phyloP scores from a whole-genome alignment of 495 filamentous ascomycete genomes.

The Darksidea phi region DNA sequence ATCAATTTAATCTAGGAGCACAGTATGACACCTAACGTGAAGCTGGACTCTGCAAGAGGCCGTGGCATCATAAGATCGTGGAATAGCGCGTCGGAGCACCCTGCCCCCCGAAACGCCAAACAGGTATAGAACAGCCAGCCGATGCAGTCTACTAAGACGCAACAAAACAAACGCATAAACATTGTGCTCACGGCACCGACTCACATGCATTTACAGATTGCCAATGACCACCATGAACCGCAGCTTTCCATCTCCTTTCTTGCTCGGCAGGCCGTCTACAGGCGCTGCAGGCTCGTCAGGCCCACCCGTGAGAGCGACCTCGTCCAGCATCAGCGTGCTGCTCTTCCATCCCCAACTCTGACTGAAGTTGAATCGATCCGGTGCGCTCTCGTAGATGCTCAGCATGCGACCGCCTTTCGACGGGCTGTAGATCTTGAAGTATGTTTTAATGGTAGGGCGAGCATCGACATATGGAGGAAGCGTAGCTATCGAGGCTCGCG shows the following conservation, averaged over 20 bases:
- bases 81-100: too few relatives aligned
- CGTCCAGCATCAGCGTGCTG: conserved; percentile 57
- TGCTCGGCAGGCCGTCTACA: conserved; percentile 35
- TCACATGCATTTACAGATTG: conserved; percentile 38
- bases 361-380: conserved; percentile 62
- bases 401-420: conserved; percentile 57
- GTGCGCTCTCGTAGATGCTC: conserved; percentile 58
- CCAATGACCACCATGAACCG: conserved; percentile 60
- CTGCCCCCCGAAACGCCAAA: too few relatives aligned
- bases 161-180: too few relatives aligned
- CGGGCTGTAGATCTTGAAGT: conserved; percentile 64
- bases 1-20: too few relatives aligned
- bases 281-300: conserved; percentile 18
- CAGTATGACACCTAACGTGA: too few relatives aligned
- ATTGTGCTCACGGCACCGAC: too few relatives aligned
- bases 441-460: conserved; percentile 59
- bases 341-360: conserved; percentile 67
- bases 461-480: conserved; percentile 56
- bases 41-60: too few relatives aligned
- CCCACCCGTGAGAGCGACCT: conserved; percentile 44
- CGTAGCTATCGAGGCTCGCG: conserved; percentile 40
- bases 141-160: too few relatives aligned
- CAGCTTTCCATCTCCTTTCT: conserved; percentile 49
- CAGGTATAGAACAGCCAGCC: too few relatives aligned
- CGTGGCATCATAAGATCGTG: too few relatives aligned